Percentiles rank a stretch among this genome's conserved stretches.
Evolutionary conservation across 2,329 filamentous ascomycete genomes (phyloP).

Genomic region (Paecilomyces niveus): DNA sequence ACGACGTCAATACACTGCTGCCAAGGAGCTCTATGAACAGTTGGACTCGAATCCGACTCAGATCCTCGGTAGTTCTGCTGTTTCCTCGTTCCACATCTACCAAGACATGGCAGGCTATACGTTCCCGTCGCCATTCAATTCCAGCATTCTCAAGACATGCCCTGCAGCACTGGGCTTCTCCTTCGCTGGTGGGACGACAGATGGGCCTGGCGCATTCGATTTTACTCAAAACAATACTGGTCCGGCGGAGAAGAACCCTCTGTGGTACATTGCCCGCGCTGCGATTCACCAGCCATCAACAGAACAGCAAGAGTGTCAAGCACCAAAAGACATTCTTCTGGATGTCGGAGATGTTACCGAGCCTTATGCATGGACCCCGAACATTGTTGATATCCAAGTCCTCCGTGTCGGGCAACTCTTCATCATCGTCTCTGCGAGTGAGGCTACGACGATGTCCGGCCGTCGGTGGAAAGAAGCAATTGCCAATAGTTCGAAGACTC

Average conservation of each 20-base stretch:
- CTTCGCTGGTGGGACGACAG: constrained; percentile 87
- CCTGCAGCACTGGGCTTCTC: constrained; percentile 84
- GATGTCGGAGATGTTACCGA: constrained; percentile 74
- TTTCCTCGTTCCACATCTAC: constrained; percentile 80
- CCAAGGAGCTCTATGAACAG: constrained; percentile 49
- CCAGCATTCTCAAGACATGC: constrained; percentile 60
- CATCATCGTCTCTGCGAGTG: constrained; percentile 76
- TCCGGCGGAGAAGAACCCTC: constrained; percentile 62
- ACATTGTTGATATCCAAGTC: constrained; percentile 82
- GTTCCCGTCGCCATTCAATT: constrained; percentile 64
- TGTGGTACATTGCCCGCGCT: constrained; percentile 72
- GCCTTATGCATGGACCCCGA: constrained; percentile 85
- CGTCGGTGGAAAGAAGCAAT: constrained; percentile 76
- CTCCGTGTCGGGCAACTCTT: constrained; percentile 78
- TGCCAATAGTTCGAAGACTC: constrained; percentile 44
- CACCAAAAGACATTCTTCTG: constrained; percentile 74
- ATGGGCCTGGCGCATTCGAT: constrained; percentile 85
- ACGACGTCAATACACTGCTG: constrained; percentile 37
- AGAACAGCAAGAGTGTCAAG: constrained; percentile 68
- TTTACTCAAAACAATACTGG: constrained; percentile 82
- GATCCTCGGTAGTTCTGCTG: constrained; percentile 53
- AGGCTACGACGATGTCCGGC: constrained; percentile 88
- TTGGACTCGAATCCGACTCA: constrained; percentile 34
- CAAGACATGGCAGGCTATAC: constrained; percentile 70
- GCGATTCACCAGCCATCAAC: constrained; percentile 63